Evolutionary conservation across 2,329 filamentous ascomycete species (phyloP).

Genomic region (Lachnellula willkommii): DNA sequence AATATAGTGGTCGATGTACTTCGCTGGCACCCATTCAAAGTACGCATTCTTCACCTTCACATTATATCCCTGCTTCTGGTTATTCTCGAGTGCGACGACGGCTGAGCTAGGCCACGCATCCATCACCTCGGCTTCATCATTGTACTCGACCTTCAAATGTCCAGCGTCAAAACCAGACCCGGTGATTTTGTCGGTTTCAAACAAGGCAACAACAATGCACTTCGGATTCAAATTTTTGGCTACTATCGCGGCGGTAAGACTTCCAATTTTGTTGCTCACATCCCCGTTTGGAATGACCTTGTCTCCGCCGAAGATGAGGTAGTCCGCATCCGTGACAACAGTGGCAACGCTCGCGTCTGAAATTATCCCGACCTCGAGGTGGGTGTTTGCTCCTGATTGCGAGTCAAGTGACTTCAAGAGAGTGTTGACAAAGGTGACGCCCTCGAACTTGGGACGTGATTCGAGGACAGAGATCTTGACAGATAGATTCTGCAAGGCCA

Average conservation of each 20-base stretch:
- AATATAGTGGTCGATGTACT: slow-evolving; percentile 30
- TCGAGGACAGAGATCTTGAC: slow-evolving; percentile 59
- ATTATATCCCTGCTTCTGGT: slow-evolving; percentile 15
- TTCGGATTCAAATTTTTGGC: slow-evolving; percentile 44
- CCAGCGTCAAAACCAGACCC: slow-evolving; percentile 39
- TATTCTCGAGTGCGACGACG: slow-evolving; percentile 7
- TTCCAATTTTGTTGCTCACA: slow-evolving; percentile 64
- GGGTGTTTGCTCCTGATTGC: slow-evolving; percentile 16
- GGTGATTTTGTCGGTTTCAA: slow-evolving; percentile 58
- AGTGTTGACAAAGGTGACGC: slow-evolving; percentile 49
- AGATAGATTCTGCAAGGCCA: slow-evolving; percentile 31
- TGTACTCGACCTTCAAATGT: slow-evolving; percentile 42
- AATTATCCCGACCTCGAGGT: slow-evolving; percentile 37
- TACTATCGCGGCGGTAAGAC: slow-evolving; percentile 52
- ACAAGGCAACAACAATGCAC: slow-evolving; percentile 49
- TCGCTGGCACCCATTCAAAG: slow-evolving; percentile 32
- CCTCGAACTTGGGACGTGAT: slow-evolving; percentile 62
- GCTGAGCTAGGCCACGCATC: slow-evolving; percentile 39
- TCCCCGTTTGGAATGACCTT: slow-evolving; percentile 52
- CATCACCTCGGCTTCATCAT: slow-evolving; percentile 47
- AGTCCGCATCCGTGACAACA: slow-evolving; percentile 46
- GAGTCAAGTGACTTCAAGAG: slow-evolving; percentile 26
- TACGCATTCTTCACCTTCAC: slow-evolving; percentile 36
- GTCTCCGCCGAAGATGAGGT: slow-evolving; percentile 61
- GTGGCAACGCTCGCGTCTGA: slow-evolving; percentile 55